A percentile compares a stretch with the other conserved stretches of the same genome.
phyloP scores from a whole-genome alignment of 2,329 filamentous ascomycete species.

The Fusarium proliferatum region DNA sequence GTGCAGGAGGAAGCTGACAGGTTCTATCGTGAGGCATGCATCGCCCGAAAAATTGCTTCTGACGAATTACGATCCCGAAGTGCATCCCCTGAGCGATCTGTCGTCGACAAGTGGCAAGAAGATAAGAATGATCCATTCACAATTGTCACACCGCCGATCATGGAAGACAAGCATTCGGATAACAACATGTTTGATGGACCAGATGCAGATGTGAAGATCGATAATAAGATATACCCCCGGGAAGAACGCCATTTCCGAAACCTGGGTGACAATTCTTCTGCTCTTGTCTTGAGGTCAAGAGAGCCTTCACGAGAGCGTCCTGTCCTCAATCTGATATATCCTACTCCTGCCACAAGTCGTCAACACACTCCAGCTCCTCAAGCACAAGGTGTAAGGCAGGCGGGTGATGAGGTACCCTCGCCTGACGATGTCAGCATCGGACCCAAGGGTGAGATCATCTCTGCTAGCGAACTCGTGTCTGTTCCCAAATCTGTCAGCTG shows the following conservation, averaged over 20 bases:
- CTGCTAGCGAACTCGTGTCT: slow-evolving; percentile 35
- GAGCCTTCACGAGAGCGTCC: slow-evolving; percentile 68
- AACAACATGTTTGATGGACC: slow-evolving; percentile 67
- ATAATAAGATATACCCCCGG: slow-evolving; percentile 66
- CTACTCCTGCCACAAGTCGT: slow-evolving; percentile 63
- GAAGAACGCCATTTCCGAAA: slow-evolving; percentile 57
- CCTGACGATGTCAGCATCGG: slow-evolving; percentile 52
- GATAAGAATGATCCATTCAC: slow-evolving; percentile 52
- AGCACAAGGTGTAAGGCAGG: slow-evolving; percentile 30
- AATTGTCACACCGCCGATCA: slow-evolving; percentile 67
- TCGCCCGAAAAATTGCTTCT: slow-evolving; percentile 64
- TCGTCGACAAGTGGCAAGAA: slow-evolving; percentile 65
- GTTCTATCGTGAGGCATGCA: slow-evolving; percentile 66
- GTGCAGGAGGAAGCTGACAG: slow-evolving; percentile 69
- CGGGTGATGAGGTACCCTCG: slow-evolving; percentile 29
- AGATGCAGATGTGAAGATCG: slow-evolving; percentile 72
- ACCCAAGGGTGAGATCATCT: slow-evolving; percentile 56
- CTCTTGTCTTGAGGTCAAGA: slow-evolving; percentile 56
- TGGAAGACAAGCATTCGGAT: slow-evolving; percentile 55
- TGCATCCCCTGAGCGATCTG: slow-evolving; percentile 62
- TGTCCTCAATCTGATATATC: slow-evolving; percentile 69
- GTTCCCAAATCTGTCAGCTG: slow-evolving; percentile 70
- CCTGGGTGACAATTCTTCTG: slow-evolving; percentile 40
- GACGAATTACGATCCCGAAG: slow-evolving; percentile 66
- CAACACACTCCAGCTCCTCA: slow-evolving; percentile 57